Conservation (phyloP, 306 rosid species). For the Herpetospermum pedunculosum region DNA sequence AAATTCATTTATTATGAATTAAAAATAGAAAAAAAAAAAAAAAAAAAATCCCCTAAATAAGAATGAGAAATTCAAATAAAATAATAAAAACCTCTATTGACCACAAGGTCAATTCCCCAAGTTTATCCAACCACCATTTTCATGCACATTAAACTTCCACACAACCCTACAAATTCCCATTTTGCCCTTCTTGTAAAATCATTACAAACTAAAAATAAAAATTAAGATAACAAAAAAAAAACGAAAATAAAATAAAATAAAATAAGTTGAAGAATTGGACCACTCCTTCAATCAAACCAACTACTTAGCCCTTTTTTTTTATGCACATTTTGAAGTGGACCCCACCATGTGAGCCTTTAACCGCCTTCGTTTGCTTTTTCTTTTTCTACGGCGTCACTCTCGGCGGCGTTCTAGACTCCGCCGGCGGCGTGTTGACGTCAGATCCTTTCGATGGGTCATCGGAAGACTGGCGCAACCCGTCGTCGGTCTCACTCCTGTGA, state of each 20-base stretch:
- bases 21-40: not conserved
- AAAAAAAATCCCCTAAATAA: not conserved
- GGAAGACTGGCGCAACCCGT: constrained; percentile 77
- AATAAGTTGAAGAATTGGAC: not conserved
- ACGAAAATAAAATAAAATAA: not conserved
- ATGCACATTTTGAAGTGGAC: constrained; percentile 1
- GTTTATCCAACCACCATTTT: not conserved
- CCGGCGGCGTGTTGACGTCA: constrained; percentile 75
- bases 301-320: not conserved
- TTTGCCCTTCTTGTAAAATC: not conserved
- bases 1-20: not conserved
- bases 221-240: not conserved
- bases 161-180: not conserved
- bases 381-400: constrained; percentile 47
- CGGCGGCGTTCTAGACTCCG: constrained; percentile 62
- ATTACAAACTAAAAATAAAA: constrained; percentile 1
- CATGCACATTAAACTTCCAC: not conserved
- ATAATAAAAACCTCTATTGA: not conserved
- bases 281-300: not conserved
- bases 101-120: not conserved
- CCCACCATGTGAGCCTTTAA: not conserved
- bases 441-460: constrained; percentile 94
- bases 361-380: not conserved
- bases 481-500: constrained; percentile 61
- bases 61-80: not conserved